Base-by-base conservation (phyloP, 2,329 filamentous ascomycete species). In the Teratosphaeria gauchensis region DNA sequence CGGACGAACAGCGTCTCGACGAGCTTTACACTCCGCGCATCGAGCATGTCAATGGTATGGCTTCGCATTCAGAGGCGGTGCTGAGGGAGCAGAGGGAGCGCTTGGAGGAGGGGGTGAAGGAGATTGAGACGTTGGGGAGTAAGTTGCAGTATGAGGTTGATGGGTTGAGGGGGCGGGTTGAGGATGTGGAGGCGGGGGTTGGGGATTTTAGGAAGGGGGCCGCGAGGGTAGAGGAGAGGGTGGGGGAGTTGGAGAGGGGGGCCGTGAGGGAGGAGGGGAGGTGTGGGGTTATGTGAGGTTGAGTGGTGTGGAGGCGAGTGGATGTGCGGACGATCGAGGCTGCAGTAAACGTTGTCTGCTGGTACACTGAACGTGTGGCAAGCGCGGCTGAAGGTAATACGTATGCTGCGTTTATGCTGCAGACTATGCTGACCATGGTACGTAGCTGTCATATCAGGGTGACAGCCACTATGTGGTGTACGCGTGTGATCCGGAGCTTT, bases 71-170 rank as follows among this genome's bases (percentile, higher is more conserved):
- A 1, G 82, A 86, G 35, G 86, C 89, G 59, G 76, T 90, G 16
- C 74, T 96, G 9, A 79, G 80, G 0, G 83, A 86, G 54, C 88
- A 95, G 73, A 83, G 86, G 48, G 79, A 80, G 24, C 80, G 82
- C 56, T 77, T 95, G 42, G 83, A 82, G 3, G 89, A 94, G 69
- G 81, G 82, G 16, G 78, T 91, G 61, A 87, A 87, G 71, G 89
- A 94, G 63, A 80, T 96, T 14, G 91, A 95, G 71, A 82, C 87
- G 24, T 77, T 95, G 46, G 84, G 87, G 2, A 90, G 90, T 21
- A 92, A 92, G 73, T 79, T 97, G 58, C 92, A 97, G 68, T 97
- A 97, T 73, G 92, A 96, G 76, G 86, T 96, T 61, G 84, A 87
- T 60, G 84, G 85, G 16, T 77, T 97, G n/a, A 80, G 85, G 54